These are phyloP conservation scores for Allium cepa DNA, from an alignment of 106 monocot genomes.

Conservation along the genomic window DNA sequence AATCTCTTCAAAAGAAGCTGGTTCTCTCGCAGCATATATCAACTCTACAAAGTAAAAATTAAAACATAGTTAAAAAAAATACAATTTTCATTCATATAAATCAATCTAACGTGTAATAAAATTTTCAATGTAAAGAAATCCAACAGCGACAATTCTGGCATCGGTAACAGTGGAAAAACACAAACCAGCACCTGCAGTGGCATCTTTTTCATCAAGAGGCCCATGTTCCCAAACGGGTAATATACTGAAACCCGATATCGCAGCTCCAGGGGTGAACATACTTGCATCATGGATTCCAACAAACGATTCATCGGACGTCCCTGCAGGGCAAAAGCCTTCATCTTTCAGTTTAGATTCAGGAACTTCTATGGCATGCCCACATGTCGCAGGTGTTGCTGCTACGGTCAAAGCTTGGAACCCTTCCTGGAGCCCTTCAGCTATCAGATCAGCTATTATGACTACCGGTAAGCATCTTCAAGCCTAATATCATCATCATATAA, in stretches of 20 bases:
- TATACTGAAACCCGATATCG: conserved; percentile 67
- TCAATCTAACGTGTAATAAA: background rate
- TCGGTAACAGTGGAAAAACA: conserved; percentile 38
- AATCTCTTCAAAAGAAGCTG: conserved; percentile 30
- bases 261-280: conserved; percentile 82
- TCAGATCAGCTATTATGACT: conserved; percentile 79
- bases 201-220: conserved; percentile 81
- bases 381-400: conserved; percentile 61
- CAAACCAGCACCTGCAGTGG: conserved; percentile 70
- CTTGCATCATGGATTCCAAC: conserved; percentile 63
- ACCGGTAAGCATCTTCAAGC: conserved; percentile 33
- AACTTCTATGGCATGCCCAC: conserved; percentile 88
- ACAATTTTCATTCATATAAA: background rate
- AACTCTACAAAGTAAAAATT: conserved; percentile 56
- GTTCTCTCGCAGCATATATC: conserved; percentile 45
- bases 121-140: conserved; percentile 32
- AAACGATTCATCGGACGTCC: conserved; percentile 18
- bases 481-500: background rate
- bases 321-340: conserved; percentile 37
- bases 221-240: conserved; percentile 41
- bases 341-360: conserved; percentile 61
- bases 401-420: conserved; percentile 59
- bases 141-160: conserved; percentile 63
- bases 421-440: conserved; percentile 58
- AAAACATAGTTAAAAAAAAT: background rate